These are phyloP conservation scores for Mycena venus DNA, from an alignment of 768 basidiomycete genomes.

Conservation along the genomic window DNA sequence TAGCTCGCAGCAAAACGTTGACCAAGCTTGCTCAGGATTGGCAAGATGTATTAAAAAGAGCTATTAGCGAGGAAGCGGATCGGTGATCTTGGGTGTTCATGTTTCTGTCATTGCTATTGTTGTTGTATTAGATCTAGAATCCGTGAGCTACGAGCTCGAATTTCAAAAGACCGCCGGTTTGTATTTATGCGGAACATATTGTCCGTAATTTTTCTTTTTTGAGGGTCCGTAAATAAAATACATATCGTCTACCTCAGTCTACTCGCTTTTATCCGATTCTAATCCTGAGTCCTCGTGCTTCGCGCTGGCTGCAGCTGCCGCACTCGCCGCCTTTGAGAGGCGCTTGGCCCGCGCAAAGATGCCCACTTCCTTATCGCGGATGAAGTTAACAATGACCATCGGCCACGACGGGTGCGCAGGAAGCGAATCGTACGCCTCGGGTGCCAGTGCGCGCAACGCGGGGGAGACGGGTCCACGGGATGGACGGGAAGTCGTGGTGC, in stretches of 20 bases:
- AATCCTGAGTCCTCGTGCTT: conserved; percentile 26
- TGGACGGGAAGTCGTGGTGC: conserved; percentile 98
- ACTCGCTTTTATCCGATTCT: conserved; percentile 42
- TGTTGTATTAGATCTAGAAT: conserved; percentile 2
- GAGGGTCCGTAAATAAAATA: conserved; percentile 23
- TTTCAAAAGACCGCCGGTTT: no score
- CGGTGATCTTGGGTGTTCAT: conserved; percentile 21
- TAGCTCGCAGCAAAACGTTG: conserved; percentile 82
- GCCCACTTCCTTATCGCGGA: conserved; percentile 89
- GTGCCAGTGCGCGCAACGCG: conserved; percentile 83
- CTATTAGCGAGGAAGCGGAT: conserved; percentile 62
- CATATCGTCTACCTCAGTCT: not conserved
- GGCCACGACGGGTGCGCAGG: conserved; percentile 95
- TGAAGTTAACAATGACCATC: conserved; percentile 95
- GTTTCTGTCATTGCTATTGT: not conserved
- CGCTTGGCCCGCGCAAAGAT: conserved; percentile 92
- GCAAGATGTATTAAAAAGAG: conserved; percentile 84
- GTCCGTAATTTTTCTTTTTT: no score
- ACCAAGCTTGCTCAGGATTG: conserved; percentile 83
- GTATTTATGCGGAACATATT: no score
- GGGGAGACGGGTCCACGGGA: conserved; percentile 96
- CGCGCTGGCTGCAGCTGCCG: conserved; percentile 18
- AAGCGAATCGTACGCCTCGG: conserved; percentile 91
- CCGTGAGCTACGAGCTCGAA: no score
- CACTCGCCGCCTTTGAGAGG: conserved; percentile 52